Percentiles rank a stretch among this genome's conserved stretches.
Conservation (phyloP, 345 rosid genomes). For the Populus alba region DNA sequence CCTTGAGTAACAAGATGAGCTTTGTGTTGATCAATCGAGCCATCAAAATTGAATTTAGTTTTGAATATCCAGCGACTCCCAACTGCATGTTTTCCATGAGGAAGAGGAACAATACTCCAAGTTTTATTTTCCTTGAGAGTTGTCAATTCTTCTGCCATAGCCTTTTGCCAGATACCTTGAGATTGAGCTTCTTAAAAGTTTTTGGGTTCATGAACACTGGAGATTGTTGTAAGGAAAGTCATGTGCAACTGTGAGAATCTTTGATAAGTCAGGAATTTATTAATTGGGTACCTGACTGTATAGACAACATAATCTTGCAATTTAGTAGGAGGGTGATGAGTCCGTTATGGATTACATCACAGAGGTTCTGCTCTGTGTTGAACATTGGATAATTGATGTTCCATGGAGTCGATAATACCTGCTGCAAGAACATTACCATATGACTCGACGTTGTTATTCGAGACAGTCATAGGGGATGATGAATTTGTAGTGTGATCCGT, state of each 20-base stretch:
- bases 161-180: neutral
- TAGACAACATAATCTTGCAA: neutral
- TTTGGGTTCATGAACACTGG: neutral
- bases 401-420: neutral
- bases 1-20: too few species aligned
- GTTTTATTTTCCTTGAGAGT: neutral
- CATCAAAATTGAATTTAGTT: neutral
- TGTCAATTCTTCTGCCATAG: neutral
- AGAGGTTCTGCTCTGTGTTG: neutral
- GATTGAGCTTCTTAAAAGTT: neutral
- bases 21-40: neutral
- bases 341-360: neutral
- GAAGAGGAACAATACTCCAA: too few species aligned
- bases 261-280: neutral
- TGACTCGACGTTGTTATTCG: too few species aligned
- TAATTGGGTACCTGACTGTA: neutral
- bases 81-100: neutral
- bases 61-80: neutral
- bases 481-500: too few species aligned
- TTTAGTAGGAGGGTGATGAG: neutral
- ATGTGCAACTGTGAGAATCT: too few species aligned
- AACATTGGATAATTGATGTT: neutral
- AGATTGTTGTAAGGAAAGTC: too few species aligned
- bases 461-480: too few species aligned
- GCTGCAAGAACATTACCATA: neutral